Percentiles rank a stretch among this genome's conserved stretches.
phyloP scores from a whole-genome alignment of 2,329 filamentous ascomycete species.

The Talaromyces sp. region DNA sequence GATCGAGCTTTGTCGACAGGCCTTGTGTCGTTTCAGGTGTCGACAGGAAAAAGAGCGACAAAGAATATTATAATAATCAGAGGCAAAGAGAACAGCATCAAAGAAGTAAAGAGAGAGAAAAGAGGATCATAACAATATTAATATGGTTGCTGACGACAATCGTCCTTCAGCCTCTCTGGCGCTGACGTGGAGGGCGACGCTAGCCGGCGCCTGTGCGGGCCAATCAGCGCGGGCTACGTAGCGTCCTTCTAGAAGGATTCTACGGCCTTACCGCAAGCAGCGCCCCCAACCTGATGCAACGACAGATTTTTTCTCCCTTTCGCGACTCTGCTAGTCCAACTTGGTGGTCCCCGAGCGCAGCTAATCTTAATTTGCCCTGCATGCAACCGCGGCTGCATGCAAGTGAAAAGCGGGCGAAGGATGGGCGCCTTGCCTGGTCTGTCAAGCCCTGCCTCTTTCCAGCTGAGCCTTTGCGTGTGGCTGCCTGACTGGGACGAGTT shows the following conservation, averaged over 20 bases:
- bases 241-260: constrained; percentile 5
- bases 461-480: not conserved
- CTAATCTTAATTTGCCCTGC: not conserved
- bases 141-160: not conserved
- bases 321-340: not conserved
- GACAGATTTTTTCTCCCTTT: not conserved
- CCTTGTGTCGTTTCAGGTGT: not conserved
- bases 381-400: not conserved
- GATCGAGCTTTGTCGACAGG: not conserved
- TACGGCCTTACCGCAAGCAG: not conserved
- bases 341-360: too few relatives aligned
- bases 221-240: not conserved
- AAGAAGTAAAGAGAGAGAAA: not conserved
- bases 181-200: not conserved
- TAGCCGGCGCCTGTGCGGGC: not conserved
- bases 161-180: not conserved
- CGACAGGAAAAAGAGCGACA: not conserved
- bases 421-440: not conserved
- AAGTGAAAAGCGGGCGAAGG: not conserved
- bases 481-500: not conserved
- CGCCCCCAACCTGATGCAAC: not conserved
- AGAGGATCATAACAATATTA: not conserved
- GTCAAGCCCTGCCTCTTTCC: not conserved
- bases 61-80: not conserved
- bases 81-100: not conserved